Evolutionary conservation across 1,139 yeast species (phyloP), one percentile per base, ranked within the genome.

Genomic region (Suhomyces coccinellae): DNA sequence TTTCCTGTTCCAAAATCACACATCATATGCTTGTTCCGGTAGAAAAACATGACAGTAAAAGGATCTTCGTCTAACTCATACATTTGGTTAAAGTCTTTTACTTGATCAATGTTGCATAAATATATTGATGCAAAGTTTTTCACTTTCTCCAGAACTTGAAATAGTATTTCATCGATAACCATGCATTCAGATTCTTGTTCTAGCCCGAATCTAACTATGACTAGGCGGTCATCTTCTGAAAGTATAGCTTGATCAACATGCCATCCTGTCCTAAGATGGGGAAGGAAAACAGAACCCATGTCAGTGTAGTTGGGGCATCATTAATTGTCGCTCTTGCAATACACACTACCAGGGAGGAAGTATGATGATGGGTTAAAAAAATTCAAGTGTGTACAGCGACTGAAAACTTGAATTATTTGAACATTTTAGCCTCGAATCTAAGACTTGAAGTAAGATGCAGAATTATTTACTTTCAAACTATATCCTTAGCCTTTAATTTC

Each of bases 1-100:
- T 93, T 89, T 35, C 99, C 99, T 0, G 99, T 93, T 2, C 99
- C 99, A 65, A 90, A 90, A 70, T 93, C 99, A 67, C 97, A 88
- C 89, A 91, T 82, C 96, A 95, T 91, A 63, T 93, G 99, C 63
- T 90, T 91, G 67, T 93, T 93, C 44, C 96, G 73, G 67, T 80
- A 89, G 63, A 93, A 93, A 61, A 93, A 91, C 98, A 93, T 93
- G 45, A 93, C 75, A 40, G 96, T 84, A 75, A 87, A 82, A 27
- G 96, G 95, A 31, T 53, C 57, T 53, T 89, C 97, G 59, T 85
- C 88, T 46, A 93, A 69, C 63, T 93, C 98, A 64, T 93, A 93
- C 95, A 93, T 90, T 57, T 71, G 77, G 63, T 90, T 91, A 67
- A 93, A 93, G 56, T 91, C 99, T 0, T 93, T 87, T 1, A 95